A percentile compares a stretch with the other conserved stretches of the same genome.
Evolutionary conservation across 2,329 filamentous ascomycete genomes (phyloP).

Genomic region (Exophiala viscosa): DNA sequence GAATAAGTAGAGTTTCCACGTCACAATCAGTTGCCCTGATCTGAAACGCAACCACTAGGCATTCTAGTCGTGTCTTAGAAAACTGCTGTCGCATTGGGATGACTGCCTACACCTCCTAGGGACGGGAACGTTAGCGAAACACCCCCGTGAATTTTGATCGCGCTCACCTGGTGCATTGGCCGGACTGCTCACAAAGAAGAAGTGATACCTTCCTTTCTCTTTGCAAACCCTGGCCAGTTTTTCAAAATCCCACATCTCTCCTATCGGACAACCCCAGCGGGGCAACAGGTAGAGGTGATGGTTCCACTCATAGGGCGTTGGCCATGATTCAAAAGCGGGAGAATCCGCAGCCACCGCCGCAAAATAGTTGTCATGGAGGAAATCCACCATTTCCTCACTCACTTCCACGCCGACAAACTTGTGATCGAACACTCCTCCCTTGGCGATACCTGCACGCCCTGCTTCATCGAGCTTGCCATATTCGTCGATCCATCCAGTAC

Average conservation of each 20-base stretch:
- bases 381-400: slow-evolving; percentile 55
- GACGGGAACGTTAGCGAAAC: too few species aligned
- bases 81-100: too few species aligned
- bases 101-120: too few species aligned
- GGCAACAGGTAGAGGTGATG: slow-evolving; percentile 38
- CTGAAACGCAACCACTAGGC: too few species aligned
- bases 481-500: slow-evolving; percentile 59
- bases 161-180: slow-evolving; percentile 37
- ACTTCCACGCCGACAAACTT: slow-evolving; percentile 43
- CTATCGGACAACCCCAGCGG: slow-evolving; percentile 40
- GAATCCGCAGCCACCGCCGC: slow-evolving; percentile 61
- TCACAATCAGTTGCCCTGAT: too few species aligned
- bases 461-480: too few species aligned
- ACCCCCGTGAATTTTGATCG: too few species aligned
- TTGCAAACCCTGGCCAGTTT: slow-evolving; percentile 34
- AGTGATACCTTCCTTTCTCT: slow-evolving; percentile 34
- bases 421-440: too few species aligned
- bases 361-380: slow-evolving; percentile 67
- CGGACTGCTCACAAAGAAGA: slow-evolving; percentile 41
- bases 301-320: slow-evolving; percentile 38
- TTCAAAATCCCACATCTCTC: slow-evolving; percentile 43
- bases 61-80: too few species aligned
- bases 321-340: slow-evolving; percentile 62
- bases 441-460: too few species aligned
- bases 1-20: too few species aligned